Evolutionary conservation across 345 rosid species (phyloP).

Genomic region (Salix purpurea): DNA sequence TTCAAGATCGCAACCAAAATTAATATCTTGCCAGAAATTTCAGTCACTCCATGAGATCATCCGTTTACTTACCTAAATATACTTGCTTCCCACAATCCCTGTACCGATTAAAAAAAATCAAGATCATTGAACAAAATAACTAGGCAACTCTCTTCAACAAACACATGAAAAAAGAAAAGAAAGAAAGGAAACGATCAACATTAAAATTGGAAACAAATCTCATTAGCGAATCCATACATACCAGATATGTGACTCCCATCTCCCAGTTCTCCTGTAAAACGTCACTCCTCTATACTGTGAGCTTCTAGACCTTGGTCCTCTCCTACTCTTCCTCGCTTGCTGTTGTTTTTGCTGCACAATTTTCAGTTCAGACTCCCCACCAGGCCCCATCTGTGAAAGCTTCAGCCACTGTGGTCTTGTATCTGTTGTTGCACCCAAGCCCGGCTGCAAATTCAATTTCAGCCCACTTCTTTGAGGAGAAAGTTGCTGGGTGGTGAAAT

Average conservation of each 20-base stretch:
- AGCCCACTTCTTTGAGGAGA: constrained; percentile 39
- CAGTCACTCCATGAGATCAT: neutral
- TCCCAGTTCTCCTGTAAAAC: constrained; percentile 30
- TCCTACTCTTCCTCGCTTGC: constrained; percentile 28
- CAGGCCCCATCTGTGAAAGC: constrained; percentile 31
- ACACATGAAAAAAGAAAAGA: neutral
- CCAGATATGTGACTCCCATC: constrained; percentile 37
- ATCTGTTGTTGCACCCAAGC: neutral
- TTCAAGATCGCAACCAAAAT: neutral
- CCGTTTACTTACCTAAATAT: constrained; percentile 23
- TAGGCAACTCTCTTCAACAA: neutral
- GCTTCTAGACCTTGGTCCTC: constrained; percentile 35
- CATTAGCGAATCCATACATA: neutral
- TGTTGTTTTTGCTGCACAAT: constrained; percentile 38
- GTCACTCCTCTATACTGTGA: constrained; percentile 32
- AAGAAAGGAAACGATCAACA: neutral
- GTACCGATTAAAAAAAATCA: neutral
- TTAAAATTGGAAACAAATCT: neutral
- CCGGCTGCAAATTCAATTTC: constrained; percentile 20
- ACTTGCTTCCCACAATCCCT: constrained; percentile 40
- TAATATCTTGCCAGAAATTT: neutral
- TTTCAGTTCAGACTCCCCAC: constrained; percentile 28
- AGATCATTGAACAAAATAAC: neutral
- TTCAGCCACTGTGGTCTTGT: constrained; percentile 43
- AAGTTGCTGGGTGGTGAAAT: constrained; percentile 35